Evolutionary conservation across 257 asterid genomes (phyloP).

Genomic region (Gardenia jasminoides): DNA sequence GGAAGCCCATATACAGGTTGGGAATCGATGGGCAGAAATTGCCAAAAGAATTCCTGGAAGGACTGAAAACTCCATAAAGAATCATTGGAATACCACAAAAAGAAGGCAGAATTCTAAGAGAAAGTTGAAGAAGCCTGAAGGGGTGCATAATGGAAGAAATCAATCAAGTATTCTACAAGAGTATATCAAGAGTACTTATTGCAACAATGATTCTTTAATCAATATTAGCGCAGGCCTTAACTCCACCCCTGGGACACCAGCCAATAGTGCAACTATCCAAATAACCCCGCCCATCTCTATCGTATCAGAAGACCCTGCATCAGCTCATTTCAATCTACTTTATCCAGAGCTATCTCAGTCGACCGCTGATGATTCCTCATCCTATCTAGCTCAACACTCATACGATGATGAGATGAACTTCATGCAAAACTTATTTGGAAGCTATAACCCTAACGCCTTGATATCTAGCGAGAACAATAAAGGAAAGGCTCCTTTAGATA

Average conservation of each 20-base stretch:
- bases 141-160: constrained; percentile 12
- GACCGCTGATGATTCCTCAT: constrained; percentile 24
- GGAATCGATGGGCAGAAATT: constrained; percentile 76
- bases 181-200: constrained; percentile 42
- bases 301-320: constrained; percentile 7
- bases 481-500: background rate
- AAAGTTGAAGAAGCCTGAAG: constrained; percentile 32
- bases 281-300: constrained; percentile 13
- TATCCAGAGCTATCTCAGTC: constrained; percentile 9
- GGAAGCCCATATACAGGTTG: constrained; percentile 49
- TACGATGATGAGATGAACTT: constrained; percentile 58
- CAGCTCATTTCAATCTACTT: background rate
- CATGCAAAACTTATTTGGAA: constrained; percentile 43
- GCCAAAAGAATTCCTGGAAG: constrained; percentile 68
- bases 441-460: constrained; percentile 4
- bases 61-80: constrained; percentile 78
- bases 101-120: constrained; percentile 55
- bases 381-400: constrained; percentile 32
- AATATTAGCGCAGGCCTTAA: background rate
- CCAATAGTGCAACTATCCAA: background rate
- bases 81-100: constrained; percentile 80
- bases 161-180: constrained; percentile 51
- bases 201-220: constrained; percentile 8
- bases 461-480: background rate
- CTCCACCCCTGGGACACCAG: background rate